These are phyloP conservation scores for Aureobasidium sp. DNA, from an alignment of 2,329 filamentous ascomycete genomes.

Conservation along the genomic window DNA sequence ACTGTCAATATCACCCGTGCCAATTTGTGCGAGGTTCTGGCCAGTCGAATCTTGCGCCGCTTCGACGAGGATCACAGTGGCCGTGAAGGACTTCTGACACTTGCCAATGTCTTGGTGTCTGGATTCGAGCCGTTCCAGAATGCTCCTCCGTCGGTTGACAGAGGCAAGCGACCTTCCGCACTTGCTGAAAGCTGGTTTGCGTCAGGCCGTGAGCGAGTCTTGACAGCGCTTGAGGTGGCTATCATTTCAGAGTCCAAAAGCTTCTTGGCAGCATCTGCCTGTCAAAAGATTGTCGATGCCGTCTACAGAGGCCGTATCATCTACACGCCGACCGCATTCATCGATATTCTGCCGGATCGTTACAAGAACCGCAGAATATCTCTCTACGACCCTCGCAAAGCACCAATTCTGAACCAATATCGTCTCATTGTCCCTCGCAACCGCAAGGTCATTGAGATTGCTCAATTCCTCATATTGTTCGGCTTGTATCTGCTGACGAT, in stretches of 20 bases:
- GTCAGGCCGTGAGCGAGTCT: conserved; percentile 49
- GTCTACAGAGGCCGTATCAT: conserved; percentile 76
- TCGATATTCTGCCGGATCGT: conserved; percentile 77
- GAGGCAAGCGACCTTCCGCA: conserved; percentile 48
- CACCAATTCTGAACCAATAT: conserved; percentile 75
- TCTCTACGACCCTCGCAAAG: conserved; percentile 69
- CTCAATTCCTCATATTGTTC: conserved; percentile 66
- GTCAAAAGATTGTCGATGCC: conserved; percentile 73
- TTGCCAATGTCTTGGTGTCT: conserved; percentile 73
- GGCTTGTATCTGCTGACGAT: conserved; percentile 65
- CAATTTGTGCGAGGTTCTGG: conserved; percentile 71
- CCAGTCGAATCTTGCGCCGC: conserved; percentile 67
- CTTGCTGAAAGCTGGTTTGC: conserved; percentile 35
- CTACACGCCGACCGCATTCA: conserved; percentile 73
- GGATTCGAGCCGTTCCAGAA: conserved; percentile 83
- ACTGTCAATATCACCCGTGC: conserved; percentile 75
- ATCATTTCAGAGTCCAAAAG: conserved; percentile 76
- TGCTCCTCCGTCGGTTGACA: conserved; percentile 60
- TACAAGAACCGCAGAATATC: conserved; percentile 81
- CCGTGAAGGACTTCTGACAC: conserved; percentile 60
- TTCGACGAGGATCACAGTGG: conserved; percentile 73
- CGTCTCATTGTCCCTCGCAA: conserved; percentile 75
- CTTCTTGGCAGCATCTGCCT: conserved; percentile 70
- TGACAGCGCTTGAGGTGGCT: conserved; percentile 75
- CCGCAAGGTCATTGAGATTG: conserved; percentile 65